Conservation (phyloP, 1,139 yeast genomes). For the Casaregolazyma suthepensis region DNA sequence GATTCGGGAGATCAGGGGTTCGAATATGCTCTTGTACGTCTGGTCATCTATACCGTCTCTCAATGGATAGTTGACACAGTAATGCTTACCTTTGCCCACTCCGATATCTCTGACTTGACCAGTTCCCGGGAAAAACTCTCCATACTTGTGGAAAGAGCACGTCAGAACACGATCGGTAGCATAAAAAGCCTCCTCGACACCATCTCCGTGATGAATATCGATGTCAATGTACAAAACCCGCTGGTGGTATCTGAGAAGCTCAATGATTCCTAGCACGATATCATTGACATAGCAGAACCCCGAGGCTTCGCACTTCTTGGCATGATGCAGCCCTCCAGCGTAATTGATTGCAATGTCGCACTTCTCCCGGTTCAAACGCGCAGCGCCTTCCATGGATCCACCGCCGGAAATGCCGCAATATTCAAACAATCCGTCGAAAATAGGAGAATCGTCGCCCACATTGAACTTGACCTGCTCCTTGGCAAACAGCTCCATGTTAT, state of each 20-base stretch:
- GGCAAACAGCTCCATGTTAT: conserved; percentile 82
- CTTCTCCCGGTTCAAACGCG: conserved; percentile 83
- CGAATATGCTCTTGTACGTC: conserved; percentile 78
- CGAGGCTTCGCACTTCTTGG: conserved; percentile 90
- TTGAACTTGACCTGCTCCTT: conserved; percentile 93
- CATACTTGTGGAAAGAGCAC: conserved; percentile 93
- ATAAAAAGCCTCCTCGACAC: conserved; percentile 96
- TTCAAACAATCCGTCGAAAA: conserved; percentile 92
- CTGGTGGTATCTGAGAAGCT: conserved; percentile 83
- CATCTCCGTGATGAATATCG: conserved; percentile 98
- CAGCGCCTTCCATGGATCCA: conserved; percentile 96
- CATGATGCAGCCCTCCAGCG: conserved; percentile 97
- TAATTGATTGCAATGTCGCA: conserved; percentile 95
- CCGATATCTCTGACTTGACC: conserved; percentile 88
- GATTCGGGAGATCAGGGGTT: conserved; percentile 72
- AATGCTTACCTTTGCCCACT: conserved; percentile 82
- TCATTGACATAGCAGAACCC: conserved; percentile 94
- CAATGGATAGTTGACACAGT: conserved; percentile 81
- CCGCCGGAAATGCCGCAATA: conserved; percentile 94
- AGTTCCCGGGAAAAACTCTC: conserved; percentile 95
- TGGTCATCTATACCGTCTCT: conserved; percentile 92
- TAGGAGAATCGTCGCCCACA: conserved; percentile 97
- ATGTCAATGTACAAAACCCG: conserved; percentile 93
- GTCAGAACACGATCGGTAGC: conserved; percentile 97
- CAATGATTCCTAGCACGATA: conserved; percentile 85